Percentiles rank a stretch among this genome's conserved stretches.
phyloP scores from a whole-genome alignment of 768 basidiomycete species.

The Cystoderma amianthinum region DNA sequence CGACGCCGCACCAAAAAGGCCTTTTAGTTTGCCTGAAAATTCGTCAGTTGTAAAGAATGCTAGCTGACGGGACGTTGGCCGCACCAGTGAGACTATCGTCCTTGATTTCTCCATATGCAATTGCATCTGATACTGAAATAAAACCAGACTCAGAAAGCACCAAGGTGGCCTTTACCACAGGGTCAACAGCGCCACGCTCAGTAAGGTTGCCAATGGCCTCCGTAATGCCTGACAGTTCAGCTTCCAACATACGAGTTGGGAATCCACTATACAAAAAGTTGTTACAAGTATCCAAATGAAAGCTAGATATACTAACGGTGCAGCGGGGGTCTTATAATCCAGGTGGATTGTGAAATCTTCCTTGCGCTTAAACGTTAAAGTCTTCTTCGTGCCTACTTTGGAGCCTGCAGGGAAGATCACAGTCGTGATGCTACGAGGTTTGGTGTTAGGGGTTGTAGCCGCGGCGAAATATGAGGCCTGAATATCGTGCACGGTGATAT shows the following conservation, averaged over 20 bases:
- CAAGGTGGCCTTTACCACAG: constrained; percentile 82
- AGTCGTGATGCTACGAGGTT: constrained; percentile 67
- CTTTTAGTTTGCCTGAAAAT: constrained; percentile 75
- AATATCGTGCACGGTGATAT: constrained; percentile 68
- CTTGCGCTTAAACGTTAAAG: constrained; percentile 76
- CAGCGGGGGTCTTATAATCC: constrained; percentile 60
- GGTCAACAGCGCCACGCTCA: constrained; percentile 71
- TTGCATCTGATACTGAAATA: constrained; percentile 69
- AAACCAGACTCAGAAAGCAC: constrained; percentile 84
- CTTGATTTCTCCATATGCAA: constrained; percentile 77
- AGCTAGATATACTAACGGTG: constrained; percentile 40
- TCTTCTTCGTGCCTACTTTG: constrained; percentile 78
- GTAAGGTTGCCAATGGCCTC: constrained; percentile 82
- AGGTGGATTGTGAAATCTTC: constrained; percentile 78
- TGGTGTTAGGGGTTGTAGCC: constrained; percentile 34
- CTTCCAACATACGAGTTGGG: constrained; percentile 69
- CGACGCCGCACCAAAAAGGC: constrained; percentile 65
- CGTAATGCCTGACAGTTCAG: constrained; percentile 62
- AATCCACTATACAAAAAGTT: constrained; percentile 41
- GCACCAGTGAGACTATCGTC: constrained; percentile 71
- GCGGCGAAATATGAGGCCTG: constrained; percentile 75
- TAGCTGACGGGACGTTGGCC: too few species aligned
- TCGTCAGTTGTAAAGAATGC: too few species aligned
- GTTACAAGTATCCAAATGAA: not conserved
- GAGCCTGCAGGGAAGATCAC: constrained; percentile 74